phyloP scores from a whole-genome alignment of 768 basidiomycete species.

The Chalciporus chontae region DNA sequence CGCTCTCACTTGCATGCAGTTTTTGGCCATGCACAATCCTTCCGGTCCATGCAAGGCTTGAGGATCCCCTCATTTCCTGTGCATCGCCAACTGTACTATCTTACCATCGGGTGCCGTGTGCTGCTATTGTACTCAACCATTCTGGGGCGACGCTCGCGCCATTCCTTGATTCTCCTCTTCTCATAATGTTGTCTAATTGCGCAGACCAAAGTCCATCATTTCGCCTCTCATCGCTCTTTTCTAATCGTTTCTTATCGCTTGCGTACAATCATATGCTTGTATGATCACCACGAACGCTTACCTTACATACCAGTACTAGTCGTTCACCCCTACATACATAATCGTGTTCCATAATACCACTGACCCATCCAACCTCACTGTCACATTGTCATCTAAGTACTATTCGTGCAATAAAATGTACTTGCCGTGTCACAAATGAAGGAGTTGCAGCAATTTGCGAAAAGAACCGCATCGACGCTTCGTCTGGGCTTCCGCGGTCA shows the following conservation, averaged over 20 bases:
- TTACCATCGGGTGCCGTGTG: conserved; percentile 9
- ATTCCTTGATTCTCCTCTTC: conserved; percentile 13
- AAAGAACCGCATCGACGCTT: no score
- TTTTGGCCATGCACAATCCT: conserved; percentile 44
- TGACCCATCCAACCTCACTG: neutral
- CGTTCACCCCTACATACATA: neutral
- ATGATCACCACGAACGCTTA: conserved; percentile 5
- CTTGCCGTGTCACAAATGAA: no score
- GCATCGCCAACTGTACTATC: conserved; percentile 8
- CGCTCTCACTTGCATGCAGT: conserved; percentile 49
- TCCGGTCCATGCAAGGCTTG: conserved; percentile 15
- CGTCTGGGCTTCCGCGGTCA: no score
- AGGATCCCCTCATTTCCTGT: conserved; percentile 1
- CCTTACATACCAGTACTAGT: neutral
- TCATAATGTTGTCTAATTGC: neutral
- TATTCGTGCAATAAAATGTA: neutral
- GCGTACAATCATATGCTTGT: conserved; percentile 6
- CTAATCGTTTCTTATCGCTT: neutral
- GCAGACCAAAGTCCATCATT: conserved; percentile 3
- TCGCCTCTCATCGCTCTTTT: neutral
- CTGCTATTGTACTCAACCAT: conserved; percentile 12
- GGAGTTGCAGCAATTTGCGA: no score
- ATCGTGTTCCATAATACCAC: neutral
- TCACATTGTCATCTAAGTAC: neutral
- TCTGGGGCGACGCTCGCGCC: conserved; percentile 9